These are phyloP conservation scores for Fusarium newnesense DNA, from an alignment of 2,329 filamentous ascomycete species.

Conservation along the genomic window DNA sequence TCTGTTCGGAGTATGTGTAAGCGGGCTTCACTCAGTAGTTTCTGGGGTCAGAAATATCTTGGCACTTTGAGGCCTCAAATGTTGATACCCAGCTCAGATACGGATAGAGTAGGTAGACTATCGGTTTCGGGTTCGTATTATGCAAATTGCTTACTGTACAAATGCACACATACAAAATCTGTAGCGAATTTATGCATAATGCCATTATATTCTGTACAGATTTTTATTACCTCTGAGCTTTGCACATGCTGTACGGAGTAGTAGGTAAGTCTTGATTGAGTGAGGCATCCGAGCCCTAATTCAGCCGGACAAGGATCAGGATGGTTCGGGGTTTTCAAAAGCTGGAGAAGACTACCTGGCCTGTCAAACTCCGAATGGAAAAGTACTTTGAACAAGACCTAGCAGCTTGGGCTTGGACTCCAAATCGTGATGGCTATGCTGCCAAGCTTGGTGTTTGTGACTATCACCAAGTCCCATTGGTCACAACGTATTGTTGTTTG, in stretches of 20 bases:
- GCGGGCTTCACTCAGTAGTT: constrained; percentile 14
- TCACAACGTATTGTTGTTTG: constrained; percentile 4
- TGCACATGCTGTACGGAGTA: background rate
- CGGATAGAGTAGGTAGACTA: background rate
- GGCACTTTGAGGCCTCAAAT: constrained; percentile 11
- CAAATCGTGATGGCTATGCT: constrained; percentile 16
- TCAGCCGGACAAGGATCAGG: constrained; percentile 23
- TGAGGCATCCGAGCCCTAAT: constrained; percentile 17
- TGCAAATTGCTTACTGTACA: background rate
- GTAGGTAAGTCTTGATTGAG: background rate
- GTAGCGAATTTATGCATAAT: background rate
- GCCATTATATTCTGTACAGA: background rate
- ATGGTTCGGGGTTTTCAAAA: constrained; percentile 18
- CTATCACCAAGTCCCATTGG: constrained; percentile 1
- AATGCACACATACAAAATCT: background rate
- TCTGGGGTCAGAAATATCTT: constrained; percentile 18
- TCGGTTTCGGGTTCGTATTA: background rate
- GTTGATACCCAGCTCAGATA: background rate
- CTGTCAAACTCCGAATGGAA: background rate
- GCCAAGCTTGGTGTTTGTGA: constrained; percentile 19
- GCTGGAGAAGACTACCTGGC: constrained; percentile 22
- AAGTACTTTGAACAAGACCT: background rate
- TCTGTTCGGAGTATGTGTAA: background rate
- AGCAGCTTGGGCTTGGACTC: background rate
- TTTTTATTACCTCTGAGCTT: background rate